Evolutionary conservation across 2,329 filamentous ascomycete species (phyloP), one percentile per base, ranked within the genome.

Genomic region (Microsporum ferrugineum): DNA sequence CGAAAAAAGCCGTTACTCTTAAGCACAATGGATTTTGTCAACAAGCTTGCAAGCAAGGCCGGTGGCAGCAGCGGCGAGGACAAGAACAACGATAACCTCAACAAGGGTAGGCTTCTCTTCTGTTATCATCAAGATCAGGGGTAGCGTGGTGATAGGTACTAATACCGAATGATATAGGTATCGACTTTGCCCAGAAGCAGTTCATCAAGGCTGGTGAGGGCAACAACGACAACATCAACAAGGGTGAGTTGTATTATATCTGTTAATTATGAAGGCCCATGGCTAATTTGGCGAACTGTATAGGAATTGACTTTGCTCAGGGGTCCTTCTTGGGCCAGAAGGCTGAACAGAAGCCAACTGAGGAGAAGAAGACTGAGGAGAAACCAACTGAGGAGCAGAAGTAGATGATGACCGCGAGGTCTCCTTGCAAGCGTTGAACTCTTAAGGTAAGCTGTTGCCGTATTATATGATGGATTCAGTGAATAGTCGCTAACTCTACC

Each of bases 1-100:
- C 34, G 31, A 6, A n/a, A 23, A 34, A 29, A 12, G 31, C 8
- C 51, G 29, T 34, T 36, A 27, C 23, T 51, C 27, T 10, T 14
- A 51, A 51, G 27, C 45, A 55, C 23, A 55, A 55, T 55, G 51
- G 51, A 55, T 10, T 55, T 55, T 31, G 51, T 55, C 51, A 53
- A 53, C 29, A 55, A 55, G 31, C 43, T 47, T 17, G 43, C 39
- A 12, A 43, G 39, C 39, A 17, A n/a, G 27, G 12, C 14, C 49
- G 27, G 6, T 34, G 51, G 51, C 17, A 10, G 45, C 8, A 51
- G 33, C 51, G 51, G 33, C 14, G 33, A 31, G 10, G 17, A 34
- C 51, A 7, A 36, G 14, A 36, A 55, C 51, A 34, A 55, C 29
- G 33, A 29, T n/a, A 34, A n/a, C 45, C 17, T 55, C 31, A 55